Evolutionary conservation across 2,329 filamentous ascomycete genomes (phyloP), one percentile per base, ranked within the genome.

Genomic region (Cucurbitaria berberidis): DNA sequence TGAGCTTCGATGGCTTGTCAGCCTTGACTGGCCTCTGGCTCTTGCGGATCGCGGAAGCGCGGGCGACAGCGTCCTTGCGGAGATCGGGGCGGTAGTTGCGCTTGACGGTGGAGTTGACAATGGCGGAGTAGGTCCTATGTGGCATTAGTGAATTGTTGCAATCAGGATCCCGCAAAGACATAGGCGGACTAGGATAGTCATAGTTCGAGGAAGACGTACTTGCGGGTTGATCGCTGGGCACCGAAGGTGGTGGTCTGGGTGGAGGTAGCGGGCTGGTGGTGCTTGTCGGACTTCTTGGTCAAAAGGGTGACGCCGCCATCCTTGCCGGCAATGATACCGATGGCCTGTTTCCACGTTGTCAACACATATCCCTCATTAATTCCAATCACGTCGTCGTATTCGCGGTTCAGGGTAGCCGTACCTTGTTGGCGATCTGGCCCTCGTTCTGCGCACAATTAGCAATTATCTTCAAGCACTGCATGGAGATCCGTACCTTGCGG

Each of bases 391-490:
- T 47, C 16, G 40, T 48, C 32, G 57, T 36, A 35, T 61, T 56
- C 47, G 47, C 34, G 51, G 44, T 50, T 59, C 36, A 46, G 45
- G 44, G 45, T 51, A 26, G 34, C 34, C 62, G 71, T 89, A 95
- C 91, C 90, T 96, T 95, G 78, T 88, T 86, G 84, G 96, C 96
- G 80, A 91, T 87, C 80, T 92, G 96, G 75, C 95, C 95, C 73
- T 90, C 90, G 80, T 96, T 86, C 91, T 96, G 76, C 47, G 45
- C 35, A 52, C 38, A 42, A 50, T 74, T 66, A 74, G 71, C 19
- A 55, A 60, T 55, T 56, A 44, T 30, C 16, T 32, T 21, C 30
- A 53, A 44, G 51, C 51, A 5, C 22, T 29, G 22, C 5, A 41
- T 34, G 11, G 10, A 15, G 19, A 36, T 38, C 39, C 76, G 64